These are phyloP conservation scores for Ceratobasidium sp. DNA, from an alignment of 1,284 basidiomycete genomes.

Conservation along the genomic window DNA sequence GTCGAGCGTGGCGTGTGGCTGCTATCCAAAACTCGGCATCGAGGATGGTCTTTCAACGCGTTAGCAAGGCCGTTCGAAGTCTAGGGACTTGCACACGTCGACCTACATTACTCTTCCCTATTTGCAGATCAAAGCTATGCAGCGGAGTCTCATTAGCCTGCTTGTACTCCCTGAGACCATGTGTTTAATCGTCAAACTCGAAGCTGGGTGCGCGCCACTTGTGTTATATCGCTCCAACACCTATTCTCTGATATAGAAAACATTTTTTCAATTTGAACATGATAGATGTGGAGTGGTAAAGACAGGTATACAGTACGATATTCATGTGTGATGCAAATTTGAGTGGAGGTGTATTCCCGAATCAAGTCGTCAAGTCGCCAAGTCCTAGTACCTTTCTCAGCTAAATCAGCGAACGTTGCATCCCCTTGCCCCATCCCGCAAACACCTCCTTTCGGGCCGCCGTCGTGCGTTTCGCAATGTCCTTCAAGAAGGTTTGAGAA, in stretches of 20 bases:
- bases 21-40: too few species aligned
- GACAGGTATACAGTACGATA: neutral
- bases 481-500: slow-evolving; percentile 29
- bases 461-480: slow-evolving; percentile 24
- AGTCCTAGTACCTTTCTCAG: neutral
- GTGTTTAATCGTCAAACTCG: too few species aligned
- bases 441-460: slow-evolving; percentile 42
- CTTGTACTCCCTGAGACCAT: too few species aligned
- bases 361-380: neutral
- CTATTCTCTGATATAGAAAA: neutral
- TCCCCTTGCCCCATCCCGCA: slow-evolving; percentile 45
- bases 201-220: slow-evolving; percentile 32
- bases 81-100: too few species aligned
- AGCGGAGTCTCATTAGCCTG: too few species aligned
- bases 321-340: slow-evolving; percentile 21
- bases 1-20: too few species aligned
- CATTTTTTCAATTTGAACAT: slow-evolving; percentile 41
- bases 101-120: too few species aligned
- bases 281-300: neutral
- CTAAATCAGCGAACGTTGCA: slow-evolving; percentile 42
- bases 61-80: too few species aligned
- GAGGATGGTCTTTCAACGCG: too few species aligned
- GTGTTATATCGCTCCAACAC: neutral
- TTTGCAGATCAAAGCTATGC: too few species aligned
- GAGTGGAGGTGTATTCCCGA: slow-evolving; percentile 37